Conservation (phyloP, 2,329 filamentous ascomycete genomes). For the Fusarium euwallaceae region DNA sequence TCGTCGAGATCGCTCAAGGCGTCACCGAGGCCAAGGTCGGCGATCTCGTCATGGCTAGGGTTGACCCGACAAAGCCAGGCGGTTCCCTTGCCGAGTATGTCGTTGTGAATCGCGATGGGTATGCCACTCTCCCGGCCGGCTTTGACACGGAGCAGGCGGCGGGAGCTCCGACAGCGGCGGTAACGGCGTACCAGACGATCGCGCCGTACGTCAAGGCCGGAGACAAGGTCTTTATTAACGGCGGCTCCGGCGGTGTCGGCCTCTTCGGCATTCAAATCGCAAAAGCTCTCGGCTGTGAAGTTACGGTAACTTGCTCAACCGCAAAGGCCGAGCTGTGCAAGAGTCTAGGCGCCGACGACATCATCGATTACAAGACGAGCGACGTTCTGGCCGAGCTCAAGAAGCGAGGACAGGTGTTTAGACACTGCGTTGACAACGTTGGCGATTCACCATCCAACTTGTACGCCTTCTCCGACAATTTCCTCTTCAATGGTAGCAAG, state of each 20-base stretch:
- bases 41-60: slow-evolving; percentile 59
- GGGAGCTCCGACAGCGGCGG: slow-evolving; percentile 57
- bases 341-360: slow-evolving; percentile 72
- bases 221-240: slow-evolving; percentile 75
- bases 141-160: slow-evolving; percentile 59
- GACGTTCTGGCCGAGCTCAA: slow-evolving; percentile 63
- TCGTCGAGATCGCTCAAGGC: slow-evolving; percentile 52
- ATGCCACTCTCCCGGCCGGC: slow-evolving; percentile 56
- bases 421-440: slow-evolving; percentile 71
- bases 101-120: slow-evolving; percentile 48
- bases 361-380: slow-evolving; percentile 70
- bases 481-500: slow-evolving; percentile 60
- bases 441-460: slow-evolving; percentile 62
- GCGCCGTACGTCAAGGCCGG: slow-evolving; percentile 62
- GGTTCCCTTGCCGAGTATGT: slow-evolving; percentile 61
- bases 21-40: slow-evolving; percentile 52
- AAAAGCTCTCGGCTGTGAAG: slow-evolving; percentile 71
- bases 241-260: slow-evolving; percentile 73
- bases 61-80: slow-evolving; percentile 45
- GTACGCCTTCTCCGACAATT: slow-evolving; percentile 65
- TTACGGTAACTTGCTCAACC: slow-evolving; percentile 72
- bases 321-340: slow-evolving; percentile 69
- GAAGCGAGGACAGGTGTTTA: slow-evolving; percentile 61
- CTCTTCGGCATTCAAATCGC: slow-evolving; percentile 74
- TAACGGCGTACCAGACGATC: slow-evolving; percentile 64